phyloP scores from a whole-genome alignment of 2,329 filamentous ascomycete genomes.

The Penicillium sp. region DNA sequence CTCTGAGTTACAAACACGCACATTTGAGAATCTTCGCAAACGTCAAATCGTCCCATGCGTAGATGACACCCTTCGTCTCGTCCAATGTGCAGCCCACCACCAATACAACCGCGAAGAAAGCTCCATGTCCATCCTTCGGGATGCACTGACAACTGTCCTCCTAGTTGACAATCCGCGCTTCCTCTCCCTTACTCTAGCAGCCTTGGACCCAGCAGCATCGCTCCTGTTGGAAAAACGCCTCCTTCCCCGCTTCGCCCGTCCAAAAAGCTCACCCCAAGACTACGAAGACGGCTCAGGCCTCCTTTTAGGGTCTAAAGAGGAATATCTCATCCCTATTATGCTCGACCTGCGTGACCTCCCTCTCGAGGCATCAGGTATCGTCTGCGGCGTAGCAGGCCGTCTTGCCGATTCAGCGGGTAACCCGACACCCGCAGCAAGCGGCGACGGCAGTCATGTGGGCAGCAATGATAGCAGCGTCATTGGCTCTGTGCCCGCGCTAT shows the following conservation, averaged over 20 bases:
- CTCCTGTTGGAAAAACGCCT: constrained; percentile 46
- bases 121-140: constrained; percentile 39
- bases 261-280: constrained; percentile 43
- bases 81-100: constrained; percentile 73
- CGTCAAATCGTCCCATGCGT: constrained; percentile 72
- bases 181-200: constrained; percentile 47
- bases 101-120: constrained; percentile 41
- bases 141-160: constrained; percentile 38
- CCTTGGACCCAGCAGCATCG: constrained; percentile 46
- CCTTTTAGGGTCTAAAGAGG: constrained; percentile 68
- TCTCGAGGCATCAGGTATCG: constrained; percentile 86
- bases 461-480: constrained; percentile 17
- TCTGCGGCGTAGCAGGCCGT: constrained; percentile 85
- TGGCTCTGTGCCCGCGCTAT: constrained; percentile 17
- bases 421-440: constrained; percentile 32
- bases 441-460: constrained; percentile 5
- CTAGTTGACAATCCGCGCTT: constrained; percentile 47
- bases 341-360: constrained; percentile 79
- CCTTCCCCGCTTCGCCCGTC: constrained; percentile 67
- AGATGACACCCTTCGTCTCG: constrained; percentile 65
- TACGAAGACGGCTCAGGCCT: constrained; percentile 56
- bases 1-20: constrained; percentile 75
- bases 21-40: constrained; percentile 78
- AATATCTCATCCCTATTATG: constrained; percentile 78
- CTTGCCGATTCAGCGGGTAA: constrained; percentile 69